phyloP scores from a whole-genome alignment of 2,329 filamentous ascomycete species.

The Trematosphaeria pertusa region DNA sequence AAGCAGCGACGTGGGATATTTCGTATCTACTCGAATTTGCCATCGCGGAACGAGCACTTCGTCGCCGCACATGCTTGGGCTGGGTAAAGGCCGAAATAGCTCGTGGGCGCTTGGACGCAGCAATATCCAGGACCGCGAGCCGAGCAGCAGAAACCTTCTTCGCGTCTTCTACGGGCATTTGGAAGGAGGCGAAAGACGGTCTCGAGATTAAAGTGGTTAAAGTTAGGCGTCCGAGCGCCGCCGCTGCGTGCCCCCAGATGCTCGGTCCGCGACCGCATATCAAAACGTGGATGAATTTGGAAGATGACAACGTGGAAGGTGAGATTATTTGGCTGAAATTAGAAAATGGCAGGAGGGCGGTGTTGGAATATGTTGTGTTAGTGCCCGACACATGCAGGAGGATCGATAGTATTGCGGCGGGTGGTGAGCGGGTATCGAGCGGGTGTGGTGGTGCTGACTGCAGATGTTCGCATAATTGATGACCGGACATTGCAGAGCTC shows the following conservation, averaged over 20 bases:
- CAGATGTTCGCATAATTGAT: slow-evolving; percentile 20
- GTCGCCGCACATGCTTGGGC: background rate
- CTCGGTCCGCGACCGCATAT: slow-evolving; percentile 10
- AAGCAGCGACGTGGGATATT: too few relatives aligned
- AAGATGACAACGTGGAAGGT: background rate
- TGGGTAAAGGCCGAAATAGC: background rate
- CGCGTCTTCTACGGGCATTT: slow-evolving; percentile 5
- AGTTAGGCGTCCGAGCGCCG: slow-evolving; percentile 8
- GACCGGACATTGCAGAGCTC: slow-evolving; percentile 28
- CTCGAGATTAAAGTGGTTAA: background rate
- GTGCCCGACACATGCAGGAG: slow-evolving; percentile 12
- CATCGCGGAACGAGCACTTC: too few relatives aligned
- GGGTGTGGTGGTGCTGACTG: slow-evolving; percentile 37
- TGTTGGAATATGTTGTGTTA: slow-evolving; percentile 11
- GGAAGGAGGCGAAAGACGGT: slow-evolving; percentile 5
- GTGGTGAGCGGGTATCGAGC: background rate
- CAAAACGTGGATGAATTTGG: slow-evolving; percentile 8
- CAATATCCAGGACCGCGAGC: background rate
- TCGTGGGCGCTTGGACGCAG: too few relatives aligned
- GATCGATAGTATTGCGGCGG: background rate
- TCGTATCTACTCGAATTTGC: too few relatives aligned
- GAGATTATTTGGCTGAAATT: slow-evolving; percentile 12
- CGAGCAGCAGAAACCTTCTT: slow-evolving; percentile 10
- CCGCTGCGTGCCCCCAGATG: too few relatives aligned
- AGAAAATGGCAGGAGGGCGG: slow-evolving; percentile 8